Evolutionary conservation across 2,329 filamentous ascomycete species (phyloP).

Genomic region (Arachnopeziza araneosa): DNA sequence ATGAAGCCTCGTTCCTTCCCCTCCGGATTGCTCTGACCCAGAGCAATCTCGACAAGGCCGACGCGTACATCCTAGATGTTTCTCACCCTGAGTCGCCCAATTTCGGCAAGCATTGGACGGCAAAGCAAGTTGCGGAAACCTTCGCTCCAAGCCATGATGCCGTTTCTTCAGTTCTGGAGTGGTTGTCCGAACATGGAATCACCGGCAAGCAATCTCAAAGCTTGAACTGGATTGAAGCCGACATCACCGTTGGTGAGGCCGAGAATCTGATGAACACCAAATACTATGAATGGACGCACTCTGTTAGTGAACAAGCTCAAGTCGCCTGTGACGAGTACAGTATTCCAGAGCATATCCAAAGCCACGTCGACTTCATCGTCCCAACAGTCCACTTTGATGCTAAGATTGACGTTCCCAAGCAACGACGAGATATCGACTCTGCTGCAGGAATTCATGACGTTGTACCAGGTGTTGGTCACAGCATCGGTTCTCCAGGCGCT

Average conservation of each 20-base stretch:
- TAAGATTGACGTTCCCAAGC: background rate
- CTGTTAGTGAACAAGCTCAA: background rate
- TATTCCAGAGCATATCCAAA: background rate
- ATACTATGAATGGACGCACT: background rate
- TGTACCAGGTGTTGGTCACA: background rate
- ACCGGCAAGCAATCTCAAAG: background rate
- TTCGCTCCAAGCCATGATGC: constrained; percentile 1
- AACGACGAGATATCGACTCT: background rate
- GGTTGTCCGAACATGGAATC: background rate
- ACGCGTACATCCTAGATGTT: background rate
- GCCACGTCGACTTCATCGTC: constrained; percentile 7
- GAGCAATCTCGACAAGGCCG: background rate
- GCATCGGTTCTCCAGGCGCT: background rate
- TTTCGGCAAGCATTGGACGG: constrained; percentile 1
- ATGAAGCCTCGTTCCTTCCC: background rate
- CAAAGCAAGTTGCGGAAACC: background rate
- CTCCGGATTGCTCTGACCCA: constrained; percentile 1
- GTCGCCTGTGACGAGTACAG: constrained; percentile 5
- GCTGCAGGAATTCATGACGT: background rate
- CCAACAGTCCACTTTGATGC: constrained; percentile 7
- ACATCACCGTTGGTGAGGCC: background rate
- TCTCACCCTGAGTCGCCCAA: background rate
- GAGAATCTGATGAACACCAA: constrained; percentile 2
- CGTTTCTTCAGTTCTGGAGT: background rate
- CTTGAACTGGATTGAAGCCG: constrained; percentile 1